A percentile compares a stretch with the other conserved stretches of the same genome.
phyloP scores from a whole-genome alignment of 768 basidiomycete genomes.

The Amanita exitialis region DNA sequence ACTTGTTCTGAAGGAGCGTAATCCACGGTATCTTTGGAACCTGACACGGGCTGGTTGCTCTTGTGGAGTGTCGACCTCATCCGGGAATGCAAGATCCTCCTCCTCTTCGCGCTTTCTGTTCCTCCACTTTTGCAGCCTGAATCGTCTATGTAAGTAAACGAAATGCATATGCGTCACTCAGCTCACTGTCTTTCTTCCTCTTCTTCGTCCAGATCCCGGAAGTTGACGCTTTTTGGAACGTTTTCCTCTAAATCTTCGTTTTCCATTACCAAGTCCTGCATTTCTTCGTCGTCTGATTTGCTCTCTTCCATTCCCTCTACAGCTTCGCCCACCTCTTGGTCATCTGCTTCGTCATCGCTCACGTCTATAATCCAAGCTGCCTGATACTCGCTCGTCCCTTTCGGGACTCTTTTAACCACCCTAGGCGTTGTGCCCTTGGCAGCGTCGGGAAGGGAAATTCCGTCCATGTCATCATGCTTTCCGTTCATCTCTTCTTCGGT shows the following conservation, averaged over 20 bases:
- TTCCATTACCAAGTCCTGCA: conserved; percentile 47
- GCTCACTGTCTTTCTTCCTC: conserved; percentile 84
- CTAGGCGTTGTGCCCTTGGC: conserved; percentile 67
- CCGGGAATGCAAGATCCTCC: conserved; percentile 84
- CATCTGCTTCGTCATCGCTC: conserved; percentile 51
- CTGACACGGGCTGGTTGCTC: conserved; percentile 70
- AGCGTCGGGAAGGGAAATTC: conserved; percentile 50
- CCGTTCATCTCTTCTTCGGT: conserved; percentile 89
- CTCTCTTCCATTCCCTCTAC: conserved; percentile 25
- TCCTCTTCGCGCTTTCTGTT: conserved; percentile 65
- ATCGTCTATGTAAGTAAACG: not conserved
- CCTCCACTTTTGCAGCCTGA: conserved; percentile 61
- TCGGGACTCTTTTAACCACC: conserved; percentile 74
- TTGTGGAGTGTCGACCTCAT: conserved; percentile 91
- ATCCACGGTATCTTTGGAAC: conserved; percentile 87
- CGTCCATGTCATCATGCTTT: conserved; percentile 14
- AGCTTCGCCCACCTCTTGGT: conserved; percentile 31
- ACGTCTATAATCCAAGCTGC: conserved; percentile 95
- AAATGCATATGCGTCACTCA: not conserved
- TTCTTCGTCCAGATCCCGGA: conserved; percentile 71
- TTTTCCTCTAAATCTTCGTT: conserved; percentile 45
- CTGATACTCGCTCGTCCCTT: conserved; percentile 95
- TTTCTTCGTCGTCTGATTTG: conserved; percentile 48
- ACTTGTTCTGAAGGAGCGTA: conserved; percentile 89
- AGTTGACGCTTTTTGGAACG: conserved; percentile 40